Evolutionary conservation across 306 rosid genomes (phyloP), one percentile per base, ranked within the genome.

Genomic region (Crotalaria pallida): DNA sequence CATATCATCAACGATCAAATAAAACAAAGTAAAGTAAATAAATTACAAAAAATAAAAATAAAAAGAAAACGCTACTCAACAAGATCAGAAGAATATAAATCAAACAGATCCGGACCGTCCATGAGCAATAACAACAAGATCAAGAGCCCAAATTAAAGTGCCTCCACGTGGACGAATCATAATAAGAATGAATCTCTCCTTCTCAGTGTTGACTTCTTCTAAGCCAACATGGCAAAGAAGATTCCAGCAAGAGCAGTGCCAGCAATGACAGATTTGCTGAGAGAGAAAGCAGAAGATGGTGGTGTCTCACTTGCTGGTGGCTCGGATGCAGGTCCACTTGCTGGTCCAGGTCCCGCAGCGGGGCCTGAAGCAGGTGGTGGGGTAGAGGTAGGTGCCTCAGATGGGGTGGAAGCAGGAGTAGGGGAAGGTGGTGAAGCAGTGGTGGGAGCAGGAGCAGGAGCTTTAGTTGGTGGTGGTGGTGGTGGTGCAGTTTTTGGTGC

Each of bases 141-240:
- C 86, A 43, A 74, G 22, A 71, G 72, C 71, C 38, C n/a, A n/a
- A n/a, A n/a, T n/a, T n/a, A 10, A 33, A 6, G 27, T 6, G 61
- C 49, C 79, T 65, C 85, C 85, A 65, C 75, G 79, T 65, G 84
- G 78, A 74, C 21, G 40, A 68, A 74, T 68, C 66, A n/a, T 10
- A 21, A 21, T 9, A 48, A 24, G 10, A 6, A 33, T 10, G 7
- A 21, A 1, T 7, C 50, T 67, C 48, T 34, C 4, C 4, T 43
- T 67, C 48, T 34, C 4, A 24, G 44, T 38, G 44, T 29, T 27
- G 41, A 58, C 29, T 24, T n/a, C n/a, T 24, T 24, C 79, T 85
- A 92, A 19, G 89, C 98, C 82, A 92, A 83, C 21, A 85, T 65
- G 56, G 87, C 96, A 17, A 87, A 70, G 70, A 94, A 23, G 63